Conservation (phyloP, 169 alveolate species). For the Blepharisma undulans region DNA sequence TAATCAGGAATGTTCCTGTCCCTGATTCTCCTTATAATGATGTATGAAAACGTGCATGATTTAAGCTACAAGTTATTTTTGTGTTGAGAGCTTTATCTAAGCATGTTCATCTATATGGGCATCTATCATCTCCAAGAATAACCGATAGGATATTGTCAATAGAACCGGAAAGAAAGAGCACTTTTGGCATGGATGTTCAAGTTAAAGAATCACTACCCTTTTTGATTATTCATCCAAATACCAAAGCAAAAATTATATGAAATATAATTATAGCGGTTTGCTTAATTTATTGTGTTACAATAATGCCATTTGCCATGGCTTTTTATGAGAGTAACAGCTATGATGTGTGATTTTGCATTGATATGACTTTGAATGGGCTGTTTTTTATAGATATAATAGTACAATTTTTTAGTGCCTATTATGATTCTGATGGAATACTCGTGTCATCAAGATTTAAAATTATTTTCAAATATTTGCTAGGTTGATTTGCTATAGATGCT, state of each 20-base stretch:
- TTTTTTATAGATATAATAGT: constrained; percentile 49
- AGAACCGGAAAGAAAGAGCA: neutral
- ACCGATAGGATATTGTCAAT: neutral
- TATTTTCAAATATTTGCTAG: constrained; percentile 24
- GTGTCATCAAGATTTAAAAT: constrained; percentile 32
- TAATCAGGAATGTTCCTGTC: neutral
- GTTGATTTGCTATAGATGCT: constrained; percentile 54
- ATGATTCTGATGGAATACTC: constrained; percentile 41
- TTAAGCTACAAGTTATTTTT: neutral
- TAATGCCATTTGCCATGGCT: constrained; percentile 63
- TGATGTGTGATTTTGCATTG: constrained; percentile 25
- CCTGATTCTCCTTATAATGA: neutral
- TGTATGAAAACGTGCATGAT: constrained; percentile 22
- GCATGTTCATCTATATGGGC: neutral
- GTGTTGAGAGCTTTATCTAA: neutral
- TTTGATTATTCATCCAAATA: constrained; percentile 25
- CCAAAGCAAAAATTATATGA: neutral
- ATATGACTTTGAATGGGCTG: constrained; percentile 33
- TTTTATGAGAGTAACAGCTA: constrained; percentile 36
- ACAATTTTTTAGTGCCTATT: constrained; percentile 45
- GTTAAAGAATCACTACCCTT: neutral
- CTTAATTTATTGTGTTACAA: constrained; percentile 64
- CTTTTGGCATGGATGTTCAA: neutral
- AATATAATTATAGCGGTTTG: constrained; percentile 25
- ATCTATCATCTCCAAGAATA: neutral